These are phyloP conservation scores for Ustilago cynodontis DNA, from an alignment of 1,284 basidiomycete species.

Conservation along the genomic window DNA sequence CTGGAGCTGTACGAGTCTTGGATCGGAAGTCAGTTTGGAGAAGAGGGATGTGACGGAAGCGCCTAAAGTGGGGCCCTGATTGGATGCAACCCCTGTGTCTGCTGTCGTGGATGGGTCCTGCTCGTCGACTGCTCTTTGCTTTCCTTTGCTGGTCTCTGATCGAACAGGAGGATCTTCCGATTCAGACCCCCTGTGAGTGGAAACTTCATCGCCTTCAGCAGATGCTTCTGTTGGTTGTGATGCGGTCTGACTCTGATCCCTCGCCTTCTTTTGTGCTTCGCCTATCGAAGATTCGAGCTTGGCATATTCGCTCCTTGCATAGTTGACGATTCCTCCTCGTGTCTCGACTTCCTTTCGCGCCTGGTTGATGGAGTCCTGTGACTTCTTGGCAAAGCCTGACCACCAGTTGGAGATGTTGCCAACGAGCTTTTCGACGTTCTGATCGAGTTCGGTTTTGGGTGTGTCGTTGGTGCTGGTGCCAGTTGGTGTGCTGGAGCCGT, in stretches of 20 bases:
- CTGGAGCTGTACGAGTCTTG: constrained; percentile 43
- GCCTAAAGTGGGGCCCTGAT: constrained; percentile 29
- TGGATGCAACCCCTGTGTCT: neutral
- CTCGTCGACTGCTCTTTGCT: constrained; percentile 37
- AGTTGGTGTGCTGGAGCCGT: constrained; percentile 23
- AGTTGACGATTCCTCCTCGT: constrained; percentile 59
- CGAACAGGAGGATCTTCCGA: neutral
- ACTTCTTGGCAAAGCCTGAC: constrained; percentile 62
- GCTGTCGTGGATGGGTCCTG: neutral
- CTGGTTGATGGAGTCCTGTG: constrained; percentile 49
- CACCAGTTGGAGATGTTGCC: constrained; percentile 66
- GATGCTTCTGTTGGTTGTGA: neutral
- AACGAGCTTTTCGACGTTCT: constrained; percentile 61
- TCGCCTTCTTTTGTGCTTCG: constrained; percentile 56
- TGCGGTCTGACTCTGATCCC: constrained; percentile 41
- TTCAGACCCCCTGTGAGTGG: neutral
- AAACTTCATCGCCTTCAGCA: neutral
- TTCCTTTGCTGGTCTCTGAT: constrained; percentile 44
- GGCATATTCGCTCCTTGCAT: constrained; percentile 53
- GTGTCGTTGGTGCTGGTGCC: constrained; percentile 2
- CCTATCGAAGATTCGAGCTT: constrained; percentile 59
- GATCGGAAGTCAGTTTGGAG: constrained; percentile 42
- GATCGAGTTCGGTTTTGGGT: constrained; percentile 56
- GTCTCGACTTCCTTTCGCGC: constrained; percentile 57
- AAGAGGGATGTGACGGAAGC: constrained; percentile 47